phyloP scores from a whole-genome alignment of 371 early-diverging fungal species.

The Hamiltosporidium tvaerminnensis region DNA sequence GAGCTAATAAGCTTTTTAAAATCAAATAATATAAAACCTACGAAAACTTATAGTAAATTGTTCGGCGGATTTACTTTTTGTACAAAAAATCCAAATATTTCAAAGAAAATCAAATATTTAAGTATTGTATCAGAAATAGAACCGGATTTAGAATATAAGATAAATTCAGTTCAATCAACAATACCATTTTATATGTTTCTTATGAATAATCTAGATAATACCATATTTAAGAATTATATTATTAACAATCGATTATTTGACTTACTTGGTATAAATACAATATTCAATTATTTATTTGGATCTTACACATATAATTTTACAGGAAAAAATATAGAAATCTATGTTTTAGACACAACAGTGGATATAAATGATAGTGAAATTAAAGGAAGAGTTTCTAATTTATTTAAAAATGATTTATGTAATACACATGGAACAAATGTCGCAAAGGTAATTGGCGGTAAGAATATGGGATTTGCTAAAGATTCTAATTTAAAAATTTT shows the following conservation, averaged over 20 bases:
- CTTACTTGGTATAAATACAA: slow-evolving; percentile 16
- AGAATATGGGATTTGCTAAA: slow-evolving; percentile 36
- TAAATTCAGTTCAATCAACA: slow-evolving; percentile 5
- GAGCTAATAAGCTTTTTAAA: neutral
- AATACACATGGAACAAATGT: slow-evolving; percentile 24
- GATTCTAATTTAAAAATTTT: slow-evolving; percentile 21
- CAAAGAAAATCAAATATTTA: neutral
- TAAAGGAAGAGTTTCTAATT: slow-evolving; percentile 11
- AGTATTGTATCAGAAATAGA: neutral
- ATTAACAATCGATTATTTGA: slow-evolving; percentile 25
- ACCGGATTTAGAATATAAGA: slow-evolving; percentile 1
- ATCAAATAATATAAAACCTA: neutral
- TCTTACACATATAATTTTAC: slow-evolving; percentile 31
- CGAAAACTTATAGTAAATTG: neutral
- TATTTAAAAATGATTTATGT: slow-evolving; percentile 12
- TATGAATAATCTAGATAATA: slow-evolving; percentile 28
- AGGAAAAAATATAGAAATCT: slow-evolving; percentile 37
- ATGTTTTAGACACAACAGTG: slow-evolving; percentile 36
- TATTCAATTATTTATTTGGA: slow-evolving; percentile 19
- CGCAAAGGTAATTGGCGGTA: slow-evolving; percentile 13
- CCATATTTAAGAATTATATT: slow-evolving; percentile 35
- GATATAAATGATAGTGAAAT: slow-evolving; percentile 10
- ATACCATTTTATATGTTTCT: slow-evolving; percentile 29
- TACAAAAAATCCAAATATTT: neutral
- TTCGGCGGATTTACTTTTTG: neutral